phyloP scores from a whole-genome alignment of 2,329 filamentous ascomycete species.

The Colletotrichum camelliae region DNA sequence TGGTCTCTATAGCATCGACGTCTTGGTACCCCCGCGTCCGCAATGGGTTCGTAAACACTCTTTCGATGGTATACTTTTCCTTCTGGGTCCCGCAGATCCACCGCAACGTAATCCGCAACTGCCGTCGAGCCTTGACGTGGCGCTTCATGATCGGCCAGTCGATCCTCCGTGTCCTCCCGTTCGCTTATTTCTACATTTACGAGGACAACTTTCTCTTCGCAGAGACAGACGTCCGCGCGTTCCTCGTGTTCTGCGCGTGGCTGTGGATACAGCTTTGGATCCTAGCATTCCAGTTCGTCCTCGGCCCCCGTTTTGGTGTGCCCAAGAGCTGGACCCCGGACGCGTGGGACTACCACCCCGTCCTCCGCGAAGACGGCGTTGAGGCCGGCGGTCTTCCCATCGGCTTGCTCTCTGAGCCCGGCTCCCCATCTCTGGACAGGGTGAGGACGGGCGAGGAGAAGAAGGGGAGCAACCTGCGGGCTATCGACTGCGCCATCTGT shows the following conservation, averaged over 20 bases:
- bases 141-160: constrained; percentile 89
- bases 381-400: constrained; percentile 84
- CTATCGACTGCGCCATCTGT: constrained; percentile 94
- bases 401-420: constrained; percentile 58
- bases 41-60: constrained; percentile 62
- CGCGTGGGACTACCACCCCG: constrained; percentile 94
- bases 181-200: constrained; percentile 85
- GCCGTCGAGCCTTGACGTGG: constrained; percentile 89
- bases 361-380: constrained; percentile 81
- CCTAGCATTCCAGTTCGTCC: constrained; percentile 80
- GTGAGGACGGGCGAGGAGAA: constrained; percentile 37
- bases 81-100: constrained; percentile 93
- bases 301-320: constrained; percentile 89
- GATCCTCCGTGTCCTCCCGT: constrained; percentile 75
- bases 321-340: constrained; percentile 71
- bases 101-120: constrained; percentile 89
- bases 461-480: constrained; percentile 41
- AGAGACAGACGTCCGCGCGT: constrained; percentile 68
- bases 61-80: constrained; percentile 81
- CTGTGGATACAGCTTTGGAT: constrained; percentile 85
- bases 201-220: constrained; percentile 83
- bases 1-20: constrained; percentile 63
- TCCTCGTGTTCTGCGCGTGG: constrained; percentile 74
- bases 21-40: constrained; percentile 65
- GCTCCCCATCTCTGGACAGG: constrained; percentile 31